Base-by-base conservation (phyloP, 768 basidiomycete species). In the Serpula lacrymans region DNA sequence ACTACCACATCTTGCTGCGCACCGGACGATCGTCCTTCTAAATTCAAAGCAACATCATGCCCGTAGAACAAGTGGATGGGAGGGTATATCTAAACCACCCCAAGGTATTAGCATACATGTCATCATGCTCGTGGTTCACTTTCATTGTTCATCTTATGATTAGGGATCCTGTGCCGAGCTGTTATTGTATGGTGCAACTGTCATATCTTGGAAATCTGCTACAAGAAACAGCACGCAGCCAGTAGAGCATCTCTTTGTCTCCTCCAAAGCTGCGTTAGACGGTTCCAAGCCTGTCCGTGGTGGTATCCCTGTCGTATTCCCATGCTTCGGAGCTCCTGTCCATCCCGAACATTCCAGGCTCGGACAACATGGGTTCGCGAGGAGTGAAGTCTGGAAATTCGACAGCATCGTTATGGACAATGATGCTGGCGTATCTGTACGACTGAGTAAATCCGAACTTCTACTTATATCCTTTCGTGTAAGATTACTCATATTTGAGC, bases 301-400 rank as follows among this genome's bases (percentile, higher is more conserved):
- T 22, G 74, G 75, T 1, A 79, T 72, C 33, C 77, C 64, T 28
- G 60, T 82, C 26, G 82, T 89, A 30, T 96, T 92, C 60, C 84
- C 86, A 30, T 90, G 87, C 66, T 98, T 97, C 54, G 94, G 95
- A 3, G 71, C 88, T 0, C 89, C 95, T 2, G 74, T 72, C 13
- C 84, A 82, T 60, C 75, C 72, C 20, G 87, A 82, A 35, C 88
- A 93, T 59, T 50, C 59, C 16, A 76, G 75, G 33, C 69, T 99
- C 5, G 41, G 70, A 5, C 93, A 96, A 61, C 96, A 98, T 60
- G 96, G 96, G 0, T 97, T 95, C 57, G 95, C 90, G 5, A 71
- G 96, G 29, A 90, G 71, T 47, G 73, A 78, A 26, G 58, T 54
- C 22, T 98, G 96, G 96, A 63, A 65, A 11, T 82, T 82, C 55